These are phyloP conservation scores for Crithidia sp. DNA, from an alignment of 208 protist genomes.

Conservation along the genomic window DNA sequence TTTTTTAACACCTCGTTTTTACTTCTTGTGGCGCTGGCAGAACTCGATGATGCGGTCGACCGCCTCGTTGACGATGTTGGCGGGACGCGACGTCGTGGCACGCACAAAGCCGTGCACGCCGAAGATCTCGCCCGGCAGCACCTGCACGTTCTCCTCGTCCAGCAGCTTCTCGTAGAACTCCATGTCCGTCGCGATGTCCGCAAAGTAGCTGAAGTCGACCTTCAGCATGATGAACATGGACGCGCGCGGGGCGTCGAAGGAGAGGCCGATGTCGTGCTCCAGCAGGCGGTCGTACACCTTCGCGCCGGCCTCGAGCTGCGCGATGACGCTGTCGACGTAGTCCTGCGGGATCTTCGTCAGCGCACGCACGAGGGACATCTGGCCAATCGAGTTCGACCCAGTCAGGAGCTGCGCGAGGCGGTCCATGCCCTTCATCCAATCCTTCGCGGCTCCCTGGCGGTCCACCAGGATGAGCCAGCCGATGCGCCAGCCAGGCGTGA, in stretches of 20 bases:
- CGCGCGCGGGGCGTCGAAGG: slow-evolving; percentile 70
- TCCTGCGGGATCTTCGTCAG: slow-evolving; percentile 60
- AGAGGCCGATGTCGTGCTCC: slow-evolving; percentile 35
- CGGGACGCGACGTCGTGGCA: slow-evolving; percentile 76
- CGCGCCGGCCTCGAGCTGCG: slow-evolving; percentile 40
- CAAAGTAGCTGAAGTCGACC: slow-evolving; percentile 76
- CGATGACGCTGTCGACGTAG: slow-evolving; percentile 51
- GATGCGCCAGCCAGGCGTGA: slow-evolving; percentile 94
- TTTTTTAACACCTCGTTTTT: slow-evolving; percentile 11
- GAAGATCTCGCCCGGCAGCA: slow-evolving; percentile 90
- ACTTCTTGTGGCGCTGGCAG: slow-evolving; percentile 56
- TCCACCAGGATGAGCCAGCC: slow-evolving; percentile 90
- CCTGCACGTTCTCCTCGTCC: slow-evolving; percentile 88
- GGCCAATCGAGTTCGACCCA: slow-evolving; percentile 86
- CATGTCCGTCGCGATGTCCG: slow-evolving; percentile 70
- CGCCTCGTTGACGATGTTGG: slow-evolving; percentile 75
- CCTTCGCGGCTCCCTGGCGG: slow-evolving; percentile 25
- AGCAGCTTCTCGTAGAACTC: slow-evolving; percentile 83
- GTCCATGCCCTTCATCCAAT: slow-evolving; percentile 49
- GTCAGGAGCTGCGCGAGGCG: slow-evolving; percentile 69
- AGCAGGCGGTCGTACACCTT: slow-evolving; percentile 43
- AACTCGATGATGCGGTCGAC: slow-evolving; percentile 82
- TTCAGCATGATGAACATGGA: slow-evolving; percentile 93
- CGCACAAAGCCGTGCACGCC: slow-evolving; percentile 69
- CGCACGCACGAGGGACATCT: slow-evolving; percentile 77